Evolutionary conservation across 2,329 filamentous ascomycete genomes (phyloP).

Genomic region (Colletotrichum falcatum): DNA sequence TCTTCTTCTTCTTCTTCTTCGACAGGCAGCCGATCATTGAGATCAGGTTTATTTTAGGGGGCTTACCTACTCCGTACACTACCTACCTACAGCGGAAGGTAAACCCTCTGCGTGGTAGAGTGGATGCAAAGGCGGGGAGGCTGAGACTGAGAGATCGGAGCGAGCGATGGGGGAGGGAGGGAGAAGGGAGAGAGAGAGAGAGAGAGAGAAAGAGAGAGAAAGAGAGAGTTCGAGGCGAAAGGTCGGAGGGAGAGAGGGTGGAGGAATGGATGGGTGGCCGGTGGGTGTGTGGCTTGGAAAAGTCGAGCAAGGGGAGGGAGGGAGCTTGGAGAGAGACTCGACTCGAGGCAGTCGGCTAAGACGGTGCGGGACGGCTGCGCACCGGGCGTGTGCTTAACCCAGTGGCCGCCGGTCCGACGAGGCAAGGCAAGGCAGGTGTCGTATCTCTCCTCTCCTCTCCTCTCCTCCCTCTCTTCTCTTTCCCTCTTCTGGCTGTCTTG

Average conservation of each 20-base stretch:
- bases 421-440: neutral
- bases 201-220: neutral
- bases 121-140: conserved; percentile 16
- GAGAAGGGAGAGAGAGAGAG: neutral
- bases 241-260: neutral
- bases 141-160: neutral
- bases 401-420: no score
- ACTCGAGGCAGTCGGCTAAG: neutral
- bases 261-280: conserved; percentile 6
- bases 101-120: neutral
- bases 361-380: neutral
- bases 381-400: conserved; percentile 23
- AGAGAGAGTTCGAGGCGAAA: conserved; percentile 3
- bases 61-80: no score
- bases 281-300: conserved; percentile 13
- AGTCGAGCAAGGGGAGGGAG: neutral
- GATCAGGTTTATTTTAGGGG: conserved; percentile 18
- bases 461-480: neutral
- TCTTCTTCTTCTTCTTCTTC: conserved; percentile 2
- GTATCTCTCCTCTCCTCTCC: neutral
- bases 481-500: no score
- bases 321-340: neutral
- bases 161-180: neutral
- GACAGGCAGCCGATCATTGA: conserved; percentile 18
- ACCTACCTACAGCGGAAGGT: neutral